These are phyloP conservation scores for Boletus speciosus DNA, from an alignment of 768 basidiomycete species.

Conservation along the genomic window DNA sequence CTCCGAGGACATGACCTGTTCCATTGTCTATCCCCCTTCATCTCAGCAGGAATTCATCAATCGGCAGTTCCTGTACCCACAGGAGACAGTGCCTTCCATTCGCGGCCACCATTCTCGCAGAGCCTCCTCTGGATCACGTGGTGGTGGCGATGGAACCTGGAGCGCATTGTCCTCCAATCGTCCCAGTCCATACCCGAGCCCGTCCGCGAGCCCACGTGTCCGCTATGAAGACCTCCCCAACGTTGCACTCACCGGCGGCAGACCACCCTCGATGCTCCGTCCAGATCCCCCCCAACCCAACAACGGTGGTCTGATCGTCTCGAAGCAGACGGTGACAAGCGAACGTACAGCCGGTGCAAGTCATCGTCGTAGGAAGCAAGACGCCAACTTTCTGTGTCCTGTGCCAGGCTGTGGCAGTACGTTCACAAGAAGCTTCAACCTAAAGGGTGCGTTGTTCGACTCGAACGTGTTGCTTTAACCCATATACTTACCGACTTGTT, in stretches of 20 bases:
- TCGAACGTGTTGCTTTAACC: slow-evolving; percentile 8
- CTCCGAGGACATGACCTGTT: slow-evolving; percentile 56
- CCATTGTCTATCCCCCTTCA: slow-evolving; percentile 30
- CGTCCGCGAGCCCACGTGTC: slow-evolving; percentile 59
- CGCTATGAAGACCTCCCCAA: slow-evolving; percentile 49
- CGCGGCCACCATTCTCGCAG: slow-evolving; percentile 40
- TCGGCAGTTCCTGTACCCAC: slow-evolving; percentile 43
- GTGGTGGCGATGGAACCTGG: slow-evolving; percentile 29
- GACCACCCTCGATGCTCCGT: slow-evolving; percentile 23
- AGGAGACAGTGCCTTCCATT: slow-evolving; percentile 35
- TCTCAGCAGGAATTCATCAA: slow-evolving; percentile 43
- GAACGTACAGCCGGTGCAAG: slow-evolving; percentile 86
- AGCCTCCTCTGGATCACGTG: slow-evolving; percentile 39
- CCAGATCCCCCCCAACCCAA: slow-evolving; percentile 13
- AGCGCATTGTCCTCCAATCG: slow-evolving; percentile 38
- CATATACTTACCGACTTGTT: slow-evolving; percentile 10
- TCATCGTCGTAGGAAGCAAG: slow-evolving; percentile 80
- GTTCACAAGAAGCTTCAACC: slow-evolving; percentile 89
- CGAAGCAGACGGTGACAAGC: slow-evolving; percentile 87
- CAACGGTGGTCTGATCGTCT: slow-evolving; percentile 25
- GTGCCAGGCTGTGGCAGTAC: slow-evolving; percentile 83
- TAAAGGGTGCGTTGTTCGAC: slow-evolving; percentile 60
- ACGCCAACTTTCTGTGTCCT: slow-evolving; percentile 81
- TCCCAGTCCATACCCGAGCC: slow-evolving; percentile 64
- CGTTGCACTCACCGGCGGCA: slow-evolving; percentile 23